Evolutionary conservation across 2,329 filamentous ascomycete genomes (phyloP).

Genomic region (Ilyonectria robusta): DNA sequence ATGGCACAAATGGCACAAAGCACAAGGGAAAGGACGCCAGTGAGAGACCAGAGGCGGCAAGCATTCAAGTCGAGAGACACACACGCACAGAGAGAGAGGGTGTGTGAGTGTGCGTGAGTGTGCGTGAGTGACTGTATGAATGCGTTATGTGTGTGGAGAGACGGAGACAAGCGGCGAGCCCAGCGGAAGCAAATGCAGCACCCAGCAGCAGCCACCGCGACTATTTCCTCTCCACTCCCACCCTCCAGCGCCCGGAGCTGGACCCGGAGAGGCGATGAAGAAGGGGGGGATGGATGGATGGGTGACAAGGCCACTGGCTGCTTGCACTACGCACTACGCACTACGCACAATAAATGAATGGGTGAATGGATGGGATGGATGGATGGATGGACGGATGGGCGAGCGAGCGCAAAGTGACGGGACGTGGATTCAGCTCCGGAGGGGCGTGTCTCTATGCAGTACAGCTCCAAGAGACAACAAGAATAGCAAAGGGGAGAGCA

Average conservation of each 20-base stretch:
- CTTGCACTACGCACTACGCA: neutral
- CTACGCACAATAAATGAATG: conserved; percentile 6
- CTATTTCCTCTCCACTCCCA: conserved; percentile 21
- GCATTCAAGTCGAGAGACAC: neutral
- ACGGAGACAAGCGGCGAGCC: conserved; percentile 2
- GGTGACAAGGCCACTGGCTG: conserved; percentile 24
- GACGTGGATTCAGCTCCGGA: conserved; percentile 20
- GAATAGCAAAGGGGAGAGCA: conserved; percentile 7
- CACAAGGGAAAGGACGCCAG: neutral
- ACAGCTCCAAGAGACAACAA: conserved; percentile 6
- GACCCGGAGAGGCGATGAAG: conserved; percentile 39
- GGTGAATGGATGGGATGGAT: conserved; percentile 5
- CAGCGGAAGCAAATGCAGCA: conserved; percentile 18
- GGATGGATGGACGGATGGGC: conserved; percentile 8
- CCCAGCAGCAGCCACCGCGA: conserved; percentile 19
- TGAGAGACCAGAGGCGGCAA: neutral
- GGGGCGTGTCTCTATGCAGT: conserved; percentile 22
- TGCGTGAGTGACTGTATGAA: neutral
- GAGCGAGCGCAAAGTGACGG: conserved; percentile 18
- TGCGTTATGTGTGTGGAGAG: neutral
- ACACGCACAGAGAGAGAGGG: no score
- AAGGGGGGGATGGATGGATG: conserved; percentile 30
- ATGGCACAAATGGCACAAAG: conserved; percentile 11
- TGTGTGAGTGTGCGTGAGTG: neutral
- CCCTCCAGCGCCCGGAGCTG: conserved; percentile 41